Conservation (phyloP, 2,329 filamentous ascomycete species). For the Pseudopyricularia cyperi region DNA sequence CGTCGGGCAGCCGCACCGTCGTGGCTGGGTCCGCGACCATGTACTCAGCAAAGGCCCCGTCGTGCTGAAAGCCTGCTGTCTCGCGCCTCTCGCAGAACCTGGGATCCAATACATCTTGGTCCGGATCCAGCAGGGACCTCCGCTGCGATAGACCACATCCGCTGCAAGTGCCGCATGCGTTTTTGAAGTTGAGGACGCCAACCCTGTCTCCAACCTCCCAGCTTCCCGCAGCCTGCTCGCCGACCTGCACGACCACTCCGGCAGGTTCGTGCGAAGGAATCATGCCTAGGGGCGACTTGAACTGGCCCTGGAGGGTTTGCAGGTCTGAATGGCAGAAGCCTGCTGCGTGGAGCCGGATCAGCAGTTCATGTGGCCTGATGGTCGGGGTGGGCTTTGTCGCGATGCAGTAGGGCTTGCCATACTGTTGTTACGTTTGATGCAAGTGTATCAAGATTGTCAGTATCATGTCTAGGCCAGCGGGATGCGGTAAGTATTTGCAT, state of each 20-base stretch:
- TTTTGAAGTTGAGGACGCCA: slow-evolving; percentile 21
- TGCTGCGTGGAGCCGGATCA: slow-evolving; percentile 19
- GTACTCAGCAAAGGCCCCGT: slow-evolving; percentile 22
- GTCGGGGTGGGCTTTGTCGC: slow-evolving; percentile 9
- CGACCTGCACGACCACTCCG: slow-evolving; percentile 16
- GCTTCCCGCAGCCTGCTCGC: slow-evolving; percentile 8
- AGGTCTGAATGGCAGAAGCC: slow-evolving; percentile 24
- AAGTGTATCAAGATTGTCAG: not conserved
- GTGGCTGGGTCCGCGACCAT: slow-evolving; percentile 16
- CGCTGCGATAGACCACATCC: slow-evolving; percentile 10
- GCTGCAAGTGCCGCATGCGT: slow-evolving; percentile 14
- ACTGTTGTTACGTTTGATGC: slow-evolving; percentile 9
- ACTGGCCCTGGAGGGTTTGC: slow-evolving; percentile 20
- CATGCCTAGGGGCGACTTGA: slow-evolving; percentile 14
- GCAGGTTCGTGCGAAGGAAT: slow-evolving; percentile 23
- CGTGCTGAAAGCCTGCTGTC: slow-evolving; percentile 19
- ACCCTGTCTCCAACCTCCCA: slow-evolving; percentile 21
- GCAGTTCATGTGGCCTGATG: slow-evolving; percentile 14
- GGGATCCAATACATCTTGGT: slow-evolving; percentile 11
- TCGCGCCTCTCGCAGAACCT: slow-evolving; percentile 18
- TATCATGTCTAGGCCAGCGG: not conserved
- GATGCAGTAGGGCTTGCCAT: slow-evolving; percentile 15
- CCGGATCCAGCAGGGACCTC: slow-evolving; percentile 6
- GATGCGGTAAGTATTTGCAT: not conserved
- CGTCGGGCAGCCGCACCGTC: slow-evolving; percentile 43